These are phyloP conservation scores for Artemisia argyi DNA, from an alignment of 129 eudicot species.

Conservation along the genomic window DNA sequence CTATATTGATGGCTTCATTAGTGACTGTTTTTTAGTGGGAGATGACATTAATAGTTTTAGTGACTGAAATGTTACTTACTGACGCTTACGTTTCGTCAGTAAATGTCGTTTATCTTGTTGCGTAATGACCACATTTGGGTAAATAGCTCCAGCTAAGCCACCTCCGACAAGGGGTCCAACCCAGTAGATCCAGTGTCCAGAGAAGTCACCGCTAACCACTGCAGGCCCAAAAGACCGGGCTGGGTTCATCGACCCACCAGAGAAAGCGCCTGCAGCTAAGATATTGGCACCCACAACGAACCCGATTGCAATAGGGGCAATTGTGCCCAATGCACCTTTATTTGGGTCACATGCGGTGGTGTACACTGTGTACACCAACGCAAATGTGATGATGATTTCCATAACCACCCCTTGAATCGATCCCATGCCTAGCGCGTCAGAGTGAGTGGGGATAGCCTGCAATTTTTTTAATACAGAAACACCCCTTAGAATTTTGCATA, in stretches of 20 bases:
- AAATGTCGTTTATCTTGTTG: neutral
- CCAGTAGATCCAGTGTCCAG: conserved; percentile 83
- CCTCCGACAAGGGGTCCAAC: conserved; percentile 90
- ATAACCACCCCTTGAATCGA: conserved; percentile 69
- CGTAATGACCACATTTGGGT: conserved; percentile 60
- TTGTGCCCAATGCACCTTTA: conserved; percentile 76
- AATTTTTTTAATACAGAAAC: neutral
- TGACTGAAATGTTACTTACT: too few species aligned
- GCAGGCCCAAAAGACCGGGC: conserved; percentile 94
- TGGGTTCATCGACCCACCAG: conserved; percentile 97
- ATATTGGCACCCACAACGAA: conserved; percentile 94
- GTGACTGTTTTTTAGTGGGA: too few species aligned
- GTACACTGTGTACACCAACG: conserved; percentile 80
- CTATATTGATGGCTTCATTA: too few species aligned
- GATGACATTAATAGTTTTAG: too few species aligned
- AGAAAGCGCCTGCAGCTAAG: conserved; percentile 88
- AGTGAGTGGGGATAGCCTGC: conserved; percentile 72
- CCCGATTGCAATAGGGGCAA: conserved; percentile 91
- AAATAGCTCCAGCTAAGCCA: conserved; percentile 73
- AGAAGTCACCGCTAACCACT: conserved; percentile 63
- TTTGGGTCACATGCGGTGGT: conserved; percentile 95
- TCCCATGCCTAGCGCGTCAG: conserved; percentile 56
- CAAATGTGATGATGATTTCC: conserved; percentile 86
- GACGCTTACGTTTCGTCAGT: too few species aligned
- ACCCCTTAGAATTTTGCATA: neutral